Conservation (phyloP, 1,284 basidiomycete genomes). For the Ganoderma multipileum region DNA sequence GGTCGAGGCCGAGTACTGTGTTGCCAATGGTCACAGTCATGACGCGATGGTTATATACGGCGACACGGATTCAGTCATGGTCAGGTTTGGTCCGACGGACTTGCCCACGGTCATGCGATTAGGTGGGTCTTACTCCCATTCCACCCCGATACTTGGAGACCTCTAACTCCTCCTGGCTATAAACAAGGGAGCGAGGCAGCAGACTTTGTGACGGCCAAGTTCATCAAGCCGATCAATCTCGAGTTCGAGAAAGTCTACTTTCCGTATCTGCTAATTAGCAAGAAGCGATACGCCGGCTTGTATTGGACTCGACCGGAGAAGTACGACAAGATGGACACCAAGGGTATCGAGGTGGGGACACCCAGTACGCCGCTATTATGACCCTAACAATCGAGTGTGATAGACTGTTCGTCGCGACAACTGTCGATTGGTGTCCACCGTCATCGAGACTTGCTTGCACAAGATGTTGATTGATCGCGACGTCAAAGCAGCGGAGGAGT, state of each 20-base stretch:
- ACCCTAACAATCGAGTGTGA: conserved; percentile 5
- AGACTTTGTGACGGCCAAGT: conserved; percentile 89
- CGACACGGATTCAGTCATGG: conserved; percentile 98
- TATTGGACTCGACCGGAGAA: conserved; percentile 96
- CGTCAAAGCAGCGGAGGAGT: conserved; percentile 92
- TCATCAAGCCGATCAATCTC: conserved; percentile 94
- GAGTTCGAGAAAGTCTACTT: conserved; percentile 99
- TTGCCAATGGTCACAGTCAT: conserved; percentile 85
- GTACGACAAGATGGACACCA: conserved; percentile 98
- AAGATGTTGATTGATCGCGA: conserved; percentile 97
- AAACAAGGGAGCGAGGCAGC: conserved; percentile 89
- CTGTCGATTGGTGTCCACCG: conserved; percentile 93
- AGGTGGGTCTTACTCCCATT: conserved; percentile 54
- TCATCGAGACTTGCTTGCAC: conserved; percentile 95
- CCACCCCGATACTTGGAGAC: neutral
- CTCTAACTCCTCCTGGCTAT: neutral
- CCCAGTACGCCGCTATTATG: neutral
- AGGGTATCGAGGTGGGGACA: conserved; percentile 89
- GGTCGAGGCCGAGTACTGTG: conserved; percentile 88
- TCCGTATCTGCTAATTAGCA: conserved; percentile 95
- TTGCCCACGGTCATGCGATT: conserved; percentile 87
- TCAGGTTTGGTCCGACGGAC: conserved; percentile 90
- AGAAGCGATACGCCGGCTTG: conserved; percentile 95
- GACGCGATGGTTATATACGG: conserved; percentile 95
- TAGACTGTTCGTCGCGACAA: conserved; percentile 97